phyloP scores from a whole-genome alignment of 306 rosid genomes.

The Ochetophila trinervis region DNA sequence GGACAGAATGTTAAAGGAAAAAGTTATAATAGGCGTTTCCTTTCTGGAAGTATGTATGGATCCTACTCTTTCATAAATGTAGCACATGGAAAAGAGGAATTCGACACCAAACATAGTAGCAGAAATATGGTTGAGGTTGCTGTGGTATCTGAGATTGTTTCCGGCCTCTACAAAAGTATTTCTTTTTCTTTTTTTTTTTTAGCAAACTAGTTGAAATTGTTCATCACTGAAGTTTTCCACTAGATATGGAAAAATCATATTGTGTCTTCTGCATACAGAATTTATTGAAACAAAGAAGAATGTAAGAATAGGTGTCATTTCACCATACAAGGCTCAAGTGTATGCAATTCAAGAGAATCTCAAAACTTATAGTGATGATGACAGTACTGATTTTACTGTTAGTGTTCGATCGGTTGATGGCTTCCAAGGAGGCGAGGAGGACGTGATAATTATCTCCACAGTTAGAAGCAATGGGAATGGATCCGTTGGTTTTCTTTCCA shows the following conservation, averaged over 20 bases:
- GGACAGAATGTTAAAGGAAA: conserved; percentile 20
- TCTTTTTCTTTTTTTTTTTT: no score
- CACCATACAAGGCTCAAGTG: conserved; percentile 61
- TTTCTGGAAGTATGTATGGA: conserved; percentile 23
- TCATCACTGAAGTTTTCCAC: neutral
- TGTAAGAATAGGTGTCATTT: conserved; percentile 60
- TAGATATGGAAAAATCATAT: no score
- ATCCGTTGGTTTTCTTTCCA: conserved; percentile 50
- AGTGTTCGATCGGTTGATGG: conserved; percentile 61
- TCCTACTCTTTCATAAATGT: conserved; percentile 32
- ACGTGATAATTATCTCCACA: conserved; percentile 46
- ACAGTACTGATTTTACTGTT: conserved; percentile 28
- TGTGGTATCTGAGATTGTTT: conserved; percentile 38
- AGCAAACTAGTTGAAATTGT: neutral
- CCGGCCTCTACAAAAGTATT: conserved; percentile 44
- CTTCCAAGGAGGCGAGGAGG: conserved; percentile 73
- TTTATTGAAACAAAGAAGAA: conserved; percentile 28
- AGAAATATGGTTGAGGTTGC: conserved; percentile 48
- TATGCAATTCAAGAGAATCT: conserved; percentile 42
- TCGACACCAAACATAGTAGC: conserved; percentile 13
- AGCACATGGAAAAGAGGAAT: conserved; percentile 30
- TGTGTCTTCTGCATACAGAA: conserved; percentile 22
- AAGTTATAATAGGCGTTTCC: conserved; percentile 18
- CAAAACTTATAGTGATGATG: conserved; percentile 13
- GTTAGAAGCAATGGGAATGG: conserved; percentile 34